These are phyloP conservation scores for Pseudevernia furfuracea DNA, from an alignment of 495 filamentous ascomycete genomes.

Conservation along the genomic window DNA sequence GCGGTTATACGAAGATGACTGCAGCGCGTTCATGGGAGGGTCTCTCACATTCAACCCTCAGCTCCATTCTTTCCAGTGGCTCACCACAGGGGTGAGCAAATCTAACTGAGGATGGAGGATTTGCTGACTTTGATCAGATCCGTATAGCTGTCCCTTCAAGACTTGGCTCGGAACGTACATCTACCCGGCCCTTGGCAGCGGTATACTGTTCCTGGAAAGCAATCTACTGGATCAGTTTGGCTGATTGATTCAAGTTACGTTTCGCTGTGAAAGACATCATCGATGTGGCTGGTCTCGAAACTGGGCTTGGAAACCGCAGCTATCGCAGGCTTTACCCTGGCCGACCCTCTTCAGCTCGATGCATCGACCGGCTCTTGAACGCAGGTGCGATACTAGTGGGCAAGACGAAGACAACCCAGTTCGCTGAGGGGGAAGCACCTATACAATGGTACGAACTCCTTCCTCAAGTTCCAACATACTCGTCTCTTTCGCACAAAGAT, in stretches of 20 bases:
- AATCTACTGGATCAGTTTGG: background rate
- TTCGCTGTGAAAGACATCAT: conserved; percentile 43
- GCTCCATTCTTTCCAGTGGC: conserved; percentile 12
- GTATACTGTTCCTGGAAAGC: conserved; percentile 9
- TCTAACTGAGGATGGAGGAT: background rate
- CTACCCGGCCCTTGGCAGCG: conserved; percentile 34
- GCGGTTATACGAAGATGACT: conserved; percentile 12
- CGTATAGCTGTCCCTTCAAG: conserved; percentile 39
- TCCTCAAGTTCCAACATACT: background rate
- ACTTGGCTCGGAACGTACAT: conserved; percentile 33
- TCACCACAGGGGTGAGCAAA: conserved; percentile 1
- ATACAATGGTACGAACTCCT: conserved; percentile 27
- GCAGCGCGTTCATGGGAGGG: conserved; percentile 16
- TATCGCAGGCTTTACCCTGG: conserved; percentile 34
- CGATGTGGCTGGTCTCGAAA: conserved; percentile 38
- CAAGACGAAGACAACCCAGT: conserved; percentile 42
- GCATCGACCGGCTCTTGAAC: conserved; percentile 36
- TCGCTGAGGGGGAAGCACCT: conserved; percentile 36
- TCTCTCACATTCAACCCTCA: conserved; percentile 5
- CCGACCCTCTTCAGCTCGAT: conserved; percentile 27
- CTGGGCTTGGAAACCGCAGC: conserved; percentile 37
- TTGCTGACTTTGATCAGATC: conserved; percentile 6
- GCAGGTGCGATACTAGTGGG: conserved; percentile 43
- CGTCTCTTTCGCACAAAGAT: background rate
- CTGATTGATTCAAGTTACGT: conserved; percentile 22